Base-by-base conservation (phyloP, 1,284 basidiomycete species). In the Trichosporon coremiiforme region DNA sequence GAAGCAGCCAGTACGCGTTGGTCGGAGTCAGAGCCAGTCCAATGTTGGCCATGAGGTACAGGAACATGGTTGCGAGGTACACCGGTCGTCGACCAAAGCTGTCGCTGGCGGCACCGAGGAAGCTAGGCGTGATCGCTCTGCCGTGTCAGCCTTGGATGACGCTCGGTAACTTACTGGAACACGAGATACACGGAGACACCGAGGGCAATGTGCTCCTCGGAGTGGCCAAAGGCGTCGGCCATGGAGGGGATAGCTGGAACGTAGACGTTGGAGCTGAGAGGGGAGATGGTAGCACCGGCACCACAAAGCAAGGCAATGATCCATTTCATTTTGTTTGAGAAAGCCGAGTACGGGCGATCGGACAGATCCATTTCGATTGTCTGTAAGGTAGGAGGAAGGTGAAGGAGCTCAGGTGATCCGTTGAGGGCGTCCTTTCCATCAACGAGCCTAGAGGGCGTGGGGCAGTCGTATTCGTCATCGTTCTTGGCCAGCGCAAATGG, bases 131-230 rank as follows among this genome's bases (percentile, higher is more conserved):
- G 50, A 84, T 70, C 7, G 81, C 82, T 71, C 82, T 60, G 57
- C 13, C 12, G 17, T 33, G 57, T 60, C 31, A 60, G 57, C 9
- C 4, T 80, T 38, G 29, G 6, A 80, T 80, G 62, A 80, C 50
- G 5, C 12, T 4, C 1, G 15, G 15, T 17, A 2, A 60, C 57
- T 60, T 15, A 60, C 73, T 84, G 82, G 64, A 81, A 81, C 12
- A 82, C 70, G 13, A 84, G 77, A 66, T 82, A 84, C 25, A 83
- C 68, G 0, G 83, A 83, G 9, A 84, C 78, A 0, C 78, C 79
- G 22, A 83, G 73, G 10, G 79, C 78, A 62, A 84, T 82, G 31
- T 78, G 73, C 64, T 78, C 74, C 60, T 78, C 77, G 12, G 74
- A 69, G n/a, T 71, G 70, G 57, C 73, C 31, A 69, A 84, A 83